A percentile compares a stretch with the other conserved stretches of the same genome.
Evolutionary conservation across 345 rosid genomes (phyloP).

Genomic region (Raphanus sativus): DNA sequence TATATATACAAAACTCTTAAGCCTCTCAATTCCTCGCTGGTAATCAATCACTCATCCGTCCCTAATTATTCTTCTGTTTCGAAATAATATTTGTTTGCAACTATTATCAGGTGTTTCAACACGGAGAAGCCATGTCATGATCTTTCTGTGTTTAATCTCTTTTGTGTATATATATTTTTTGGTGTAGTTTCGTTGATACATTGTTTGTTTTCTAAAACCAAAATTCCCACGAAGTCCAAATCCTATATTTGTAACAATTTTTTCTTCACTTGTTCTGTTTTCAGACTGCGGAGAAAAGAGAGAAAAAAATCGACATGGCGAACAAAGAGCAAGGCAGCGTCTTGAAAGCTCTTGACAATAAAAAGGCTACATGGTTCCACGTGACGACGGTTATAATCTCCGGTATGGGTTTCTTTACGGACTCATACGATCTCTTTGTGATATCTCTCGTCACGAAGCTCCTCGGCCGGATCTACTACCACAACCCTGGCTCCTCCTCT

Average conservation of each 20-base stretch:
- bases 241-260: not conserved
- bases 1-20: not conserved
- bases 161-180: slow-evolving; percentile 2
- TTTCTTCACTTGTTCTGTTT: not conserved
- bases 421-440: slow-evolving; percentile 77
- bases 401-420: slow-evolving; percentile 88
- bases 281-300: slow-evolving; percentile 5
- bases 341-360: slow-evolving; percentile 61
- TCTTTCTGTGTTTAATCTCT: slow-evolving; percentile 10
- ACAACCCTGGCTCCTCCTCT: slow-evolving; percentile 42
- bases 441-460: slow-evolving; percentile 73
- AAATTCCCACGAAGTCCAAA: not conserved
- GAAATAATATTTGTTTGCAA: not conserved
- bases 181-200: slow-evolving; percentile 1
- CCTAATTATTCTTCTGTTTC: not conserved
- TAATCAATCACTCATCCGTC: slow-evolving; percentile 12
- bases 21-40: not conserved
- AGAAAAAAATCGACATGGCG: slow-evolving; percentile 39
- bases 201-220: not conserved
- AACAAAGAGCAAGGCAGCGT: slow-evolving; percentile 45
- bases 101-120: slow-evolving; percentile 15
- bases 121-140: slow-evolving; percentile 23
- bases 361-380: slow-evolving; percentile 61
- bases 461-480: slow-evolving; percentile 72
- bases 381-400: slow-evolving; percentile 64